Conservation (phyloP, 2,329 filamentous ascomycete species). For the Beauveria varroae region DNA sequence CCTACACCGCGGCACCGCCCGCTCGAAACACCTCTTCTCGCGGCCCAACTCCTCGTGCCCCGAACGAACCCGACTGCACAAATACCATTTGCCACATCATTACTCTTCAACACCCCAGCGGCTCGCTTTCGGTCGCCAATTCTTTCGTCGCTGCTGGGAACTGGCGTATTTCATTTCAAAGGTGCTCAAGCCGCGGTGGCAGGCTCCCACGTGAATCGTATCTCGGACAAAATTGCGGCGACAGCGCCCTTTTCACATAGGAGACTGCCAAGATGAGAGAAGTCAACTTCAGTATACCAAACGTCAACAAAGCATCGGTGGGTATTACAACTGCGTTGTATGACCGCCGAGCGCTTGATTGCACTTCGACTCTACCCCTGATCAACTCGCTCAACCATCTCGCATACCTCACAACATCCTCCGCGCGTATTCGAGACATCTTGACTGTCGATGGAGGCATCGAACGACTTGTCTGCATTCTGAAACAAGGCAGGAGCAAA, state of each 20-base stretch:
- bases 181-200: constrained; percentile 1
- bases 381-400: constrained; percentile 99
- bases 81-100: not conserved
- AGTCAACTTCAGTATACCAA: constrained; percentile 98
- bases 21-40: not conserved
- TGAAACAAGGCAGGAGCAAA: constrained; percentile 94
- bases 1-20: not conserved
- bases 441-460: constrained; percentile 98
- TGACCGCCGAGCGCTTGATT: constrained; percentile 93
- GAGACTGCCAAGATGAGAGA: constrained; percentile 73
- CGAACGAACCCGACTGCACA: constrained; percentile 5
- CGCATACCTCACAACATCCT: constrained; percentile 95
- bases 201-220: constrained; percentile 6
- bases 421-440: constrained; percentile 93
- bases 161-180: not conserved
- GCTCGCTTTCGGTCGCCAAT: not conserved
- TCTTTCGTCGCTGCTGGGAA: not conserved
- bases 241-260: constrained; percentile 9
- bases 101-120: not conserved
- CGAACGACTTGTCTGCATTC: constrained; percentile 90
- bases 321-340: constrained; percentile 98
- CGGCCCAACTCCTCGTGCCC: not conserved
- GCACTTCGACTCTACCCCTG: constrained; percentile 91
- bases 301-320: constrained; percentile 98
- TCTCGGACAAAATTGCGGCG: constrained; percentile 3